Evolutionary conservation across 2,329 filamentous ascomycete species (phyloP).

Genomic region (Myriosclerotinia curreyana): DNA sequence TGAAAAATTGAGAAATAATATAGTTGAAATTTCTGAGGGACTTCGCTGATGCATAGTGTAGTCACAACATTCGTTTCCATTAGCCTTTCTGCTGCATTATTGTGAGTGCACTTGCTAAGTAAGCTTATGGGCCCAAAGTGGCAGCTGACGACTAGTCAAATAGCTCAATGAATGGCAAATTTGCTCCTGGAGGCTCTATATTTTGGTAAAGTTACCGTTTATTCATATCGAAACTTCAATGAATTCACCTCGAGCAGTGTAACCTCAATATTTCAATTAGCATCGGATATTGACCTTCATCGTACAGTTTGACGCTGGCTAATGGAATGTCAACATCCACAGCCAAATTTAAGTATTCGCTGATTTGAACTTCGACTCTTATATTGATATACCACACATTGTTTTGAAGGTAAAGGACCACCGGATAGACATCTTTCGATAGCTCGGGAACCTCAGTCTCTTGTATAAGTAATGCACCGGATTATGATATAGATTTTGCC

Average conservation of each 20-base stretch:
- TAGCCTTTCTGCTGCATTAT: neutral
- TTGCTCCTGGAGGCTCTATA: neutral
- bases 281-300: neutral
- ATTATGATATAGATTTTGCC: too few relatives aligned
- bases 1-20: neutral
- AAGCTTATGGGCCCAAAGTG: fast-evolving
- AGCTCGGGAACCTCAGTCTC: too few relatives aligned
- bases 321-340: too few relatives aligned
- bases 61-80: neutral
- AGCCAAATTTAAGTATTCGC: neutral
- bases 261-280: neutral
- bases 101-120: too few relatives aligned
- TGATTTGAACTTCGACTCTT: too few relatives aligned
- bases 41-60: neutral
- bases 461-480: too few relatives aligned
- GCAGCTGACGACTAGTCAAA: neutral
- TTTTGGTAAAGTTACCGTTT: neutral
- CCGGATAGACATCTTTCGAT: too few relatives aligned
- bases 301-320: too few relatives aligned
- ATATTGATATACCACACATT: too few relatives aligned
- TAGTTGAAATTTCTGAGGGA: fast-evolving
- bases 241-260: neutral
- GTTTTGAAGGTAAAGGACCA: too few relatives aligned
- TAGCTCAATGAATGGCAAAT: too few relatives aligned
- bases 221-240: neutral